Base-by-base conservation (phyloP, 345 rosid species). In the Salix suchowensis region DNA sequence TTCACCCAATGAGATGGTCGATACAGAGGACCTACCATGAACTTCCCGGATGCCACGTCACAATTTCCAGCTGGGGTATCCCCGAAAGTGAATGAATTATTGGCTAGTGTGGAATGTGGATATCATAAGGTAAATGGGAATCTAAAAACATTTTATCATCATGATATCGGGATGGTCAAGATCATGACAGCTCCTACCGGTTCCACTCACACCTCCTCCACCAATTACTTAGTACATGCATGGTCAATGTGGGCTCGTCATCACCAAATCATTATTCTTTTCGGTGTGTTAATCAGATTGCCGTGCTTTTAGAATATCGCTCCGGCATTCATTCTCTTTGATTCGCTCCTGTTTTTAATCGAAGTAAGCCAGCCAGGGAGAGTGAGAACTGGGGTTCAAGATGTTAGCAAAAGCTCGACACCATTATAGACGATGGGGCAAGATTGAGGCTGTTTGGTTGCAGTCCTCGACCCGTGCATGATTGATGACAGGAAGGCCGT, bases 31-130 rank as follows among this genome's bases (percentile, higher is more conserved):
- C 65, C 77, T 34, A 42, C 39, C 48, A 32, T 52, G 72, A 60
- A 37, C 32, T 74, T 42, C 70, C 74, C 61, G 67, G 37, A 23
- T 36, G 81, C 79, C 76, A 68, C 37, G 76, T 68, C 72, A 68
- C 70, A 42, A 15, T 54, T 39, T 81, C 82, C 89, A 88, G 91
- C 89, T 88, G 91, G 76, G 77, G 81, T 62, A 83, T 85, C 88
- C 81, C 66, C 40, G 48, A 86, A 88, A 85, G 87, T 32, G n/a
- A 40, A 58, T 75, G 82, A 85, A 88, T 88, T 82, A 88, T 88
- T 84, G 86, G 52, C 19, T 62, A 48, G 21, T 32, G 40, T 54
- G 70, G 15, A 16, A 30, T 65, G 19, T 32, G 40, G 39, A 65
- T 65, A 65, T 21, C 34, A 21, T 26, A 50, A 65, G 78, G 82